Conservation (phyloP, 371 early-diverging fungal species). For the Vairimorpha ceranae region DNA sequence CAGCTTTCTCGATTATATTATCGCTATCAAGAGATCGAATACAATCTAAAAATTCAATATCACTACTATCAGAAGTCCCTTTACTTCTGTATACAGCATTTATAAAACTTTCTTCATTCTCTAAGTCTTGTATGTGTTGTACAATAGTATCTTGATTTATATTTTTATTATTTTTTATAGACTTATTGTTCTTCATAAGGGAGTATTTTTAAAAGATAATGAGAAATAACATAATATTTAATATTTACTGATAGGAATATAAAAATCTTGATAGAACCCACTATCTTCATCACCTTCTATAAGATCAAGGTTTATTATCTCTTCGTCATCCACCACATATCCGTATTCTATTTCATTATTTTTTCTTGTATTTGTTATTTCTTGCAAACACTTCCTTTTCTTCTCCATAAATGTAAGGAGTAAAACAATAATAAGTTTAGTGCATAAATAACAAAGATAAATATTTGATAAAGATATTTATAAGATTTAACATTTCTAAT, state of each 20-base stretch:
- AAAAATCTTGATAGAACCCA: neutral
- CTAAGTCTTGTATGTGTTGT: conserved; percentile 6
- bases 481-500: no score
- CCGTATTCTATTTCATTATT: neutral
- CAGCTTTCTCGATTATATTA: conserved; percentile 1
- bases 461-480: no score
- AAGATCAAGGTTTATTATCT: neutral
- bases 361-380: neutral
- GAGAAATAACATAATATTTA: neutral
- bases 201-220: no score
- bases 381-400: neutral
- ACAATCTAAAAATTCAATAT: conserved; percentile 19
- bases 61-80: conserved; percentile 10
- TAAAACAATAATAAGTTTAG: no score
- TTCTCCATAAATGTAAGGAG: neutral
- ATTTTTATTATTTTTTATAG: no score
- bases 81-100: conserved; percentile 15
- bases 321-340: neutral
- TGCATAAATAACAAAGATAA: no score
- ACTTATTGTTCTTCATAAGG: neutral
- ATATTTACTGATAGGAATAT: neutral
- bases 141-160: no score
- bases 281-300: neutral
- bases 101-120: conserved; percentile 28
- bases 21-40: neutral